A percentile compares a stretch with the other conserved stretches of the same genome.
phyloP scores from a whole-genome alignment of 164 flowering plant species.

The Houttuynia cordata region DNA sequence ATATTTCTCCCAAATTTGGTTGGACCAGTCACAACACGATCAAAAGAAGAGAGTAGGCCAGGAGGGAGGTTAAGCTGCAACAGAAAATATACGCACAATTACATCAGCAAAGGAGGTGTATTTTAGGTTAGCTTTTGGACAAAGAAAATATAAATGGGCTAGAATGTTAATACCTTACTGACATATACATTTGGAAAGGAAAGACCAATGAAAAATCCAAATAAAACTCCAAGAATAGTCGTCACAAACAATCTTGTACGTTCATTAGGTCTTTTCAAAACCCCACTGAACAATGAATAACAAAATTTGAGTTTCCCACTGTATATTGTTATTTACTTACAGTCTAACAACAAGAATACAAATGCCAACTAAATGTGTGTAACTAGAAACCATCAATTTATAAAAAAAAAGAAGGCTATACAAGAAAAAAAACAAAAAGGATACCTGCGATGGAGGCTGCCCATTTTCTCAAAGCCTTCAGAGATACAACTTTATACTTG shows the following conservation, averaged over 20 bases:
- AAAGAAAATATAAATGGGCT: background rate
- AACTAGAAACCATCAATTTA: background rate
- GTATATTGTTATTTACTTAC: no score
- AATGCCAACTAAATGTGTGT: background rate
- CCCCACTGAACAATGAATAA: constrained; percentile 35
- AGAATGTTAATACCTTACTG: constrained; percentile 34
- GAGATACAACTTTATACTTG: background rate
- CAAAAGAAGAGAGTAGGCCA: constrained; percentile 41
- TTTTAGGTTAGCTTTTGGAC: background rate
- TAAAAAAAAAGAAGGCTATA: no score
- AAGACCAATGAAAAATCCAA: constrained; percentile 75
- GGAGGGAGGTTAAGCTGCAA: constrained; percentile 61
- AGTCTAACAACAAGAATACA: no score
- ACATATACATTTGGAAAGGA: constrained; percentile 65
- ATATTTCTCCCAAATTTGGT: constrained; percentile 8
- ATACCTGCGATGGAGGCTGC: background rate
- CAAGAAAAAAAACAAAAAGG: background rate
- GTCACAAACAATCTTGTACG: constrained; percentile 46
- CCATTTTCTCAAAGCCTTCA: background rate
- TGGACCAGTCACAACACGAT: no score
- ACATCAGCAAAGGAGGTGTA: background rate
- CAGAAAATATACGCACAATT: background rate
- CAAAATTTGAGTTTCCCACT: no score
- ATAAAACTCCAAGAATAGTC: constrained; percentile 55
- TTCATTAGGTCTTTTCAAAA: constrained; percentile 42